Conservation (phyloP, 2,329 filamentous ascomycete species). For the Xylariales sp. region DNA sequence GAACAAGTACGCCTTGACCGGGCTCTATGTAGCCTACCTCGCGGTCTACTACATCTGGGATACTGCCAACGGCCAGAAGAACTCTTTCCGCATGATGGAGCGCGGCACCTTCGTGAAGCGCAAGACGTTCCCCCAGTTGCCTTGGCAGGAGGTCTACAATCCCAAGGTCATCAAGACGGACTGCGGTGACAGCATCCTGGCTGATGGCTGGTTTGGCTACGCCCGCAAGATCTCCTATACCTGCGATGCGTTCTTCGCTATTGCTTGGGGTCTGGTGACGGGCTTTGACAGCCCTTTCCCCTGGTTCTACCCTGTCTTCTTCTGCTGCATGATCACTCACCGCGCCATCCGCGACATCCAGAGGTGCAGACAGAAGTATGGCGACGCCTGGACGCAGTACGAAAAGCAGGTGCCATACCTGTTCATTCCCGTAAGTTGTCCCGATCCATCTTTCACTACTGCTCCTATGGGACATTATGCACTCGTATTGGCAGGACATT, state of each 20-base stretch:
- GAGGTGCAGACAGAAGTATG: constrained; percentile 73
- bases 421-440: constrained; percentile 54
- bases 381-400: constrained; percentile 78
- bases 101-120: constrained; percentile 66
- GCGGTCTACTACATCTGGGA: constrained; percentile 91
- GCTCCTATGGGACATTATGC: no score
- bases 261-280: constrained; percentile 48
- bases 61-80: constrained; percentile 89
- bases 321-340: constrained; percentile 74
- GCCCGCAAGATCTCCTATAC: constrained; percentile 61
- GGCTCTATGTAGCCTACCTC: constrained; percentile 68
- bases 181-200: constrained; percentile 71
- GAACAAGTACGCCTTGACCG: constrained; percentile 63
- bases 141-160: constrained; percentile 79
- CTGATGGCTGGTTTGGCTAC: constrained; percentile 78
- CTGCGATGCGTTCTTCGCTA: constrained; percentile 43
- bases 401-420: constrained; percentile 75
- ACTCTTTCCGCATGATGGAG: constrained; percentile 79
- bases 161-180: constrained; percentile 72
- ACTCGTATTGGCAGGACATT: no score
- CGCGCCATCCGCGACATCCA: constrained; percentile 72
- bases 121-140: constrained; percentile 84
- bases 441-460: constrained; percentile 17
- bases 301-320: constrained; percentile 87
- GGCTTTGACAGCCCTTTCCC: constrained; percentile 68